These are phyloP conservation scores for Rhizophora apiculata DNA, from an alignment of 345 rosid genomes.

Conservation along the genomic window DNA sequence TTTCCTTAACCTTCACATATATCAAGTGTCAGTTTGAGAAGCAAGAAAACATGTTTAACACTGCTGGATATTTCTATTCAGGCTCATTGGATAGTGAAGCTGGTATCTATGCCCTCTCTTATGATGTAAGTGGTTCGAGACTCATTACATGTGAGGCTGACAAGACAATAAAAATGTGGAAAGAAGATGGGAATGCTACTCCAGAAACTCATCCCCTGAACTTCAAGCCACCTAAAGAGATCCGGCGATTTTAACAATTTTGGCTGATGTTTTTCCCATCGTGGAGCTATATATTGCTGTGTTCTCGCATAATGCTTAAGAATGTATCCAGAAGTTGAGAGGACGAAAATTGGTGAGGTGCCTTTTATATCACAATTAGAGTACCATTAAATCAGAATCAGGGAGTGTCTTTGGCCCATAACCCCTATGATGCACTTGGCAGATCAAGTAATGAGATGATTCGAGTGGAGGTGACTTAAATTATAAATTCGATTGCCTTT, in stretches of 20 bases:
- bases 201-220: constrained; percentile 92
- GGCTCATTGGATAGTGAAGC: constrained; percentile 99
- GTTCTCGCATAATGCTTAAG: background rate
- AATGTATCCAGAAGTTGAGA: too few species aligned
- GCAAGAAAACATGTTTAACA: background rate
- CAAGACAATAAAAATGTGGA: constrained; percentile 98
- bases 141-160: constrained; percentile 87
- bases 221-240: constrained; percentile 97
- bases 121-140: constrained; percentile 85
- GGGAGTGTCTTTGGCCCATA: too few species aligned
- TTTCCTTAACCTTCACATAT: background rate
- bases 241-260: constrained; percentile 62
- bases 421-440: too few species aligned
- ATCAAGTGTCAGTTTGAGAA: background rate
- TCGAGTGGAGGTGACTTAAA: too few species aligned
- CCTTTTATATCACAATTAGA: too few species aligned
- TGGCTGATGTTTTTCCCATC: background rate
- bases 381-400: too few species aligned
- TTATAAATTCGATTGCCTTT: too few species aligned
- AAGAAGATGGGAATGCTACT: constrained; percentile 87
- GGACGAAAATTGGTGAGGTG: too few species aligned
- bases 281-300: background rate
- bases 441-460: too few species aligned
- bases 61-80: constrained; percentile 22
- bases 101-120: constrained; percentile 77